Conservation (phyloP, 768 basidiomycete genomes). For the Crepidotus variabilis region DNA sequence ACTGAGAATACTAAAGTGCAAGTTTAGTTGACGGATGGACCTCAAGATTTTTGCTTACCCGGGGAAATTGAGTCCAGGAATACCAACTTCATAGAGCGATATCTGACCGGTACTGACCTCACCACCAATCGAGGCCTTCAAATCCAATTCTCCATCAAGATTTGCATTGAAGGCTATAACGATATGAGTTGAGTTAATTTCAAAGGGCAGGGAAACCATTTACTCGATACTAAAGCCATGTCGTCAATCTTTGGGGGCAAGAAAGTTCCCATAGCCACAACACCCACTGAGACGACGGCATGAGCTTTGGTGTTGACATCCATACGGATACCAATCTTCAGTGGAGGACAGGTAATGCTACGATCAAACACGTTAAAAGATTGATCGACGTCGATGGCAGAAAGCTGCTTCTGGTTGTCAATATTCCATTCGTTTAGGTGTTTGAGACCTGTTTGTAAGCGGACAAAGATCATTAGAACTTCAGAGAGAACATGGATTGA, state of each 20-base stretch:
- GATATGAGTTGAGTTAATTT: not conserved
- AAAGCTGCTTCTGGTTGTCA: conserved; percentile 25
- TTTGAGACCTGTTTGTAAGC: conserved; percentile 14
- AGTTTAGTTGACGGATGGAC: not conserved
- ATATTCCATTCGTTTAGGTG: conserved; percentile 27
- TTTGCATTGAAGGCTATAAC: not conserved
- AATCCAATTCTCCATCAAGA: not conserved
- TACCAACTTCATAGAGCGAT: not conserved
- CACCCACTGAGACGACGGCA: conserved; percentile 31
- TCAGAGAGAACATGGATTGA: not conserved
- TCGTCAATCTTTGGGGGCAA: conserved; percentile 31
- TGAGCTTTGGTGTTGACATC: conserved; percentile 29
- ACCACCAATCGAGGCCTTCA: not conserved
- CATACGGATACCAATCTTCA: conserved; percentile 21
- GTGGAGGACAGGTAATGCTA: conserved; percentile 22
- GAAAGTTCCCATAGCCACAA: conserved; percentile 40
- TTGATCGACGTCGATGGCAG: conserved; percentile 28
- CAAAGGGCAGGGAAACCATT: not conserved
- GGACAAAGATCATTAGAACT: not conserved
- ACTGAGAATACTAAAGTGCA: not conserved
- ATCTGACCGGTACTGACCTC: not conserved
- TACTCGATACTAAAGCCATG: conserved; percentile 1
- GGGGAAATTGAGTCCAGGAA: not conserved
- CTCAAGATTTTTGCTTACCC: not conserved
- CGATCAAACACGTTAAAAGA: conserved; percentile 27